These are phyloP conservation scores for Collybiopsis confluens DNA, from an alignment of 768 basidiomycete genomes.

Conservation along the genomic window DNA sequence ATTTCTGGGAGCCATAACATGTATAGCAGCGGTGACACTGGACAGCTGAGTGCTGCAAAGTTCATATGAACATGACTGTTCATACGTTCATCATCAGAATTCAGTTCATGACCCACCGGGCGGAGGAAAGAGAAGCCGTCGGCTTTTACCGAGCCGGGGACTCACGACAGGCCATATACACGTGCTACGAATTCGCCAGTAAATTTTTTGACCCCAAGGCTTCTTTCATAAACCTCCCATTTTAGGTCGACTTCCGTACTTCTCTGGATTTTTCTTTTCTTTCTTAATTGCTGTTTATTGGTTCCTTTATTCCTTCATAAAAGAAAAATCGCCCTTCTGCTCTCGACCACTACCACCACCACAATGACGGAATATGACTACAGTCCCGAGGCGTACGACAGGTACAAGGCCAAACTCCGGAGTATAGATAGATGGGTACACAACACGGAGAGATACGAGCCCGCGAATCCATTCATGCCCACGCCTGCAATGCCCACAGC, in stretches of 20 bases:
- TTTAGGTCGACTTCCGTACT: neutral
- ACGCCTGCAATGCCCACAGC: neutral
- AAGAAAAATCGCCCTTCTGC: neutral
- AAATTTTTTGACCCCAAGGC: neutral
- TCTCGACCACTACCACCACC: neutral
- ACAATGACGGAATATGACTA: constrained; percentile 40
- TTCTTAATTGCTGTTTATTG: neutral
- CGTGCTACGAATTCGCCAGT: neutral
- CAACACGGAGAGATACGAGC: constrained; percentile 18
- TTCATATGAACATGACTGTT: too few species aligned
- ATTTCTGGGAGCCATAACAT: too few species aligned
- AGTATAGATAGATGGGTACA: constrained; percentile 34
- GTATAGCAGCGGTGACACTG: too few species aligned
- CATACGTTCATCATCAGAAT: too few species aligned
- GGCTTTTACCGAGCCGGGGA: too few species aligned
- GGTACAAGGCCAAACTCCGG: constrained; percentile 28
- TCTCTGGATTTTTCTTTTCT: neutral
- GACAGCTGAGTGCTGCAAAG: too few species aligned
- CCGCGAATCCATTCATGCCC: neutral
- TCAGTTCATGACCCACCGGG: too few species aligned
- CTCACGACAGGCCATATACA: neutral
- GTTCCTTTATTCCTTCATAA: neutral
- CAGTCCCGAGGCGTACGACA: constrained; percentile 36
- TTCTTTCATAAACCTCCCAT: neutral
- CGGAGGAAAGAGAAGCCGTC: too few species aligned